Conservation (phyloP, 257 asterid species). For the Coffea canephora region DNA sequence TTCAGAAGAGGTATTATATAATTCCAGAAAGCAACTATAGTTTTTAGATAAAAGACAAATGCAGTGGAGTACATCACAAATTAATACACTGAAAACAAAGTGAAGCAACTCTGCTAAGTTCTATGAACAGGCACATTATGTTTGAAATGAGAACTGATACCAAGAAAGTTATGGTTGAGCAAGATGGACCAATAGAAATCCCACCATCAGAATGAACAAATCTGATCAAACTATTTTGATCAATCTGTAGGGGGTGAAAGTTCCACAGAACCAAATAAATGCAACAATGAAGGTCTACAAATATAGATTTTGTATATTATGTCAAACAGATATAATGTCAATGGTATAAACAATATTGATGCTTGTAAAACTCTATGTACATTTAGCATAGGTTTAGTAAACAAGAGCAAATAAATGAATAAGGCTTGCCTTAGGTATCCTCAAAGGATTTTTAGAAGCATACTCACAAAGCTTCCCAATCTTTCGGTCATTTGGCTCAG, state of each 20-base stretch:
- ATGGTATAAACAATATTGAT: not conserved
- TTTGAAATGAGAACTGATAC: not conserved
- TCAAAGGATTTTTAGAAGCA: slow-evolving; percentile 43
- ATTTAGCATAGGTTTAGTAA: not conserved
- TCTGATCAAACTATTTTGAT: not conserved
- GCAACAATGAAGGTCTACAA: not conserved
- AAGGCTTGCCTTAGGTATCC: slow-evolving; percentile 45
- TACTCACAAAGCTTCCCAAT: slow-evolving; percentile 50
- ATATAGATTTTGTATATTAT: not conserved
- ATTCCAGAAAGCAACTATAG: not conserved
- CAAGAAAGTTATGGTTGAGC: not conserved
- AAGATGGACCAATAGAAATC: not conserved
- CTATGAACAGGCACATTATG: not conserved
- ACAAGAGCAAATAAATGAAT: not conserved
- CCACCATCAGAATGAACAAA: not conserved
- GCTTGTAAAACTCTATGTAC: not conserved
- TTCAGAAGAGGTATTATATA: not conserved
- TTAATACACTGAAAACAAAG: not conserved
- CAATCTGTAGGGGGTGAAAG: not conserved
- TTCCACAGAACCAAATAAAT: not conserved
- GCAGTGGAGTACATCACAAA: not conserved
- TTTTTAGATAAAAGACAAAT: not conserved
- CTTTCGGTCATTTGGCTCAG: slow-evolving; percentile 47
- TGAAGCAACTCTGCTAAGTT: not conserved
- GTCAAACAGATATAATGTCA: not conserved